A percentile compares a stretch with the other conserved stretches of the same genome.
phyloP scores from a whole-genome alignment of 768 basidiomycete genomes.

The Suillus ampliporus region DNA sequence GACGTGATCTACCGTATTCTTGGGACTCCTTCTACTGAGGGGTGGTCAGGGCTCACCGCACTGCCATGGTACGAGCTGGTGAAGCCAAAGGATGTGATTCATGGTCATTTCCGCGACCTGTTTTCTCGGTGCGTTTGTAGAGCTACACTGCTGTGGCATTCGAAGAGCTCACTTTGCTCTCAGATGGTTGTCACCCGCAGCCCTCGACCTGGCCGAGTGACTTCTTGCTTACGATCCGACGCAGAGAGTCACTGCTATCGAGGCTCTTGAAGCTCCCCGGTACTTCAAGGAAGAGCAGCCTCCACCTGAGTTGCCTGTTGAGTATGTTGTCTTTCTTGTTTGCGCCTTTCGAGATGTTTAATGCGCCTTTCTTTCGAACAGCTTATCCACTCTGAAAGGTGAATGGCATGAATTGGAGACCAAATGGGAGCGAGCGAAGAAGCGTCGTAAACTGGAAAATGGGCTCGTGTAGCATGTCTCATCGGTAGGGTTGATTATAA shows the following conservation, averaged over 20 bases:
- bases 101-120: slow-evolving; percentile 78
- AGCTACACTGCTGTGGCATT: not conserved
- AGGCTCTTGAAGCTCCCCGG: slow-evolving; percentile 79
- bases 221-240: slow-evolving; percentile 83
- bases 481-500: slow-evolving; percentile 24
- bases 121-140: slow-evolving; percentile 72
- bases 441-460: slow-evolving; percentile 69
- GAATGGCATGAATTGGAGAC: slow-evolving; percentile 99
- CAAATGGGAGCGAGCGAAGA: slow-evolving; percentile 87
- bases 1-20: slow-evolving; percentile 91
- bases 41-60: slow-evolving; percentile 83
- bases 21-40: slow-evolving; percentile 85
- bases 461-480: slow-evolving; percentile 25
- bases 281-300: slow-evolving; percentile 90
- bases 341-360: not conserved
- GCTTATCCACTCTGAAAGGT: slow-evolving; percentile 81
- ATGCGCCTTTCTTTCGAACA: slow-evolving; percentile 34
- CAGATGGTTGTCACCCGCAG: slow-evolving; percentile 88
- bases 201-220: slow-evolving; percentile 84
- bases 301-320: slow-evolving; percentile 68
- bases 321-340: slow-evolving; percentile 55
- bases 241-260: slow-evolving; percentile 73
- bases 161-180: not conserved
- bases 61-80: slow-evolving; percentile 99
- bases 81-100: slow-evolving; percentile 78